A percentile compares a stretch with the other conserved stretches of the same genome.
phyloP scores from a whole-genome alignment of 257 asterid genomes.

The Parsonsia alboflavescens region DNA sequence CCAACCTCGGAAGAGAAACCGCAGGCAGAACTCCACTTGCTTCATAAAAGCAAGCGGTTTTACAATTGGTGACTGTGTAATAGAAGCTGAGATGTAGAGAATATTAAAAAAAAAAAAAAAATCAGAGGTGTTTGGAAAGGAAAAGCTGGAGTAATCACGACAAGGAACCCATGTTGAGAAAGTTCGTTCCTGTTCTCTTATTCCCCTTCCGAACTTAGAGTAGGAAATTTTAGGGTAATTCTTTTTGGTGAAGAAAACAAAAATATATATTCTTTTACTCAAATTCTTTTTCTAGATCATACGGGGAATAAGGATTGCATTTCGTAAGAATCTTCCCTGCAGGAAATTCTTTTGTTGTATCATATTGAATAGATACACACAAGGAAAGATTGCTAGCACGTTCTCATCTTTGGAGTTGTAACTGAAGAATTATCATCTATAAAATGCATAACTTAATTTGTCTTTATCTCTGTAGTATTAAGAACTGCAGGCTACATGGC shows the following conservation, averaged over 20 bases:
- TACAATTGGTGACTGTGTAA: neutral
- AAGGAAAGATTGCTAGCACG: neutral
- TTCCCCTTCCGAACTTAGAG: conserved; percentile 1
- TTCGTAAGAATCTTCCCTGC: conserved; percentile 1
- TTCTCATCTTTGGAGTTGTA: neutral
- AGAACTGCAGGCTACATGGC: too few relatives aligned
- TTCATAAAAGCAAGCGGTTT: conserved; percentile 5
- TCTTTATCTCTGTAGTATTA: too few relatives aligned
- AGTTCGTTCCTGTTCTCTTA: neutral
- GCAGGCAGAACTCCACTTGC: conserved; percentile 30
- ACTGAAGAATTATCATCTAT: neutral
- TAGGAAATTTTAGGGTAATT: neutral
- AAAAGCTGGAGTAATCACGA: neutral
- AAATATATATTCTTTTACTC: conserved; percentile 1
- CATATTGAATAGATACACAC: neutral
- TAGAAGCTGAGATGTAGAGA: neutral
- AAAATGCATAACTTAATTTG: too few relatives aligned
- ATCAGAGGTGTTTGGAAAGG: neutral
- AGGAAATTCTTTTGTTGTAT: conserved; percentile 5
- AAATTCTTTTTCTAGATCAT: conserved; percentile 4
- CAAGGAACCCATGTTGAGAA: neutral
- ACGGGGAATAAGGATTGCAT: neutral
- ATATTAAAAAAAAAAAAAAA: too few relatives aligned
- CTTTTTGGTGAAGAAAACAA: neutral
- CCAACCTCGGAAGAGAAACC: conserved; percentile 17